Evolutionary conservation across 1,284 basidiomycete species (phyloP), one percentile per base, ranked within the genome.

Genomic region (Cryptococcus jaspeensis): DNA sequence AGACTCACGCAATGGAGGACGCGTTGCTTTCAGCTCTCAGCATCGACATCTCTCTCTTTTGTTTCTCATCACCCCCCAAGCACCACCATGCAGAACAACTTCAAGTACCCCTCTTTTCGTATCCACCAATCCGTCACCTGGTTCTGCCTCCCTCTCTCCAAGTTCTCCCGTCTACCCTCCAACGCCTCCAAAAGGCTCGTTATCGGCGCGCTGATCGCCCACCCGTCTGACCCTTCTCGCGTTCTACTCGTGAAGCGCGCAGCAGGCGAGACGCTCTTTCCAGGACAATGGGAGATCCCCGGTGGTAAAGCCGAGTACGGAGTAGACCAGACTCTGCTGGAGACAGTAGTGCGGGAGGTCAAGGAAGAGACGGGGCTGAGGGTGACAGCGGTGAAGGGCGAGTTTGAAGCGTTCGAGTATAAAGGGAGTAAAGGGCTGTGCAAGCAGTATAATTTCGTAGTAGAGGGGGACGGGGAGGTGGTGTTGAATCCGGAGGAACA

Each of bases 101-200:
- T 32, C 28, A 32, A 32, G 28, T 32, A 32, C 41, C 40, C 50
- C 16, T 52, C 42, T 36, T 57, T 57, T 39, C 48, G 22, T 15
- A 45, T 57, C 23, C 55, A 57, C 38, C 55, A 45, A 37, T 57
- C 55, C 18, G 35, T 53, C 2, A 50, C 55, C 13, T 35, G 51
- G 8, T 52, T 52, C 22, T 46, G 43, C 40, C 35, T 52, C 3
- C 55, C 55, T 8, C 42, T 57, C 1, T 48, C 44, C 15, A 52
- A 44, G n/a, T 57, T 57, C 39, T 20, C 42, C n/a, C 28, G 43
- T 13, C 40, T 57, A 2, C 45, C 55, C 23, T 52, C 50, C 15
- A 57, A 57, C 20, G n/a, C 28, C 12, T 42, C 42, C 38, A 57
- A 57, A 40, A 32, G 11, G 12, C 35, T 57, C n/a, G 9, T 36